Percentiles rank a stretch among this genome's conserved stretches.
phyloP scores from a whole-genome alignment of 371 early-diverging fungal species.

The Chytridium lagenaria region DNA sequence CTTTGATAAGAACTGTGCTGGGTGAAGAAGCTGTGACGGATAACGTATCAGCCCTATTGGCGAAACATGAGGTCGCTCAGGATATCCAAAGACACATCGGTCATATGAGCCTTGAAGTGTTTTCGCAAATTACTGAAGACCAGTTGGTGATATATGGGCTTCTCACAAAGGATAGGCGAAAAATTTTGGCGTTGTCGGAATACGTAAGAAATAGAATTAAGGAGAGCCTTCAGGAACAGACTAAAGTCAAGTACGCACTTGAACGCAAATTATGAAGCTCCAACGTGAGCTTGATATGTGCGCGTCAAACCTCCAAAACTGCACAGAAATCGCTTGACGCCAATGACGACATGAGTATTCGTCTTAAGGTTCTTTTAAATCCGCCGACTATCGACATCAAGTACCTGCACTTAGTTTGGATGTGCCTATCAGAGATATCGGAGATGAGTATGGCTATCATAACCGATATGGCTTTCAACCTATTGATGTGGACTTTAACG shows the following conservation, averaged over 20 bases:
- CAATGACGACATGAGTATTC: conserved; percentile 53
- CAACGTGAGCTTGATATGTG: conserved; percentile 47
- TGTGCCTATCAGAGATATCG: background rate
- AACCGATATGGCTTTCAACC: conserved; percentile 39
- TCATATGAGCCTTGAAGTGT: conserved; percentile 45
- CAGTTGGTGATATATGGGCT: conserved; percentile 35
- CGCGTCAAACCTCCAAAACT: conserved; percentile 24
- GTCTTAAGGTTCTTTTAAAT: conserved; percentile 43
- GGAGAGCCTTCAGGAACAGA: conserved; percentile 54
- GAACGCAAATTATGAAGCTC: conserved; percentile 53
- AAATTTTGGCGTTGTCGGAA: conserved; percentile 54
- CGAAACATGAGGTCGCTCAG: conserved; percentile 53
- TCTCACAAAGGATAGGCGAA: conserved; percentile 50
- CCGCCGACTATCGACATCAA: conserved; percentile 50
- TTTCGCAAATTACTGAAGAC: conserved; percentile 52
- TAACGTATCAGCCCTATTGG: conserved; percentile 41
- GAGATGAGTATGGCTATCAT: background rate
- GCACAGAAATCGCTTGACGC: conserved; percentile 45
- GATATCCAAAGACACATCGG: conserved; percentile 44
- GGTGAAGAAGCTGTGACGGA: conserved; percentile 43
- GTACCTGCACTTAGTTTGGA: conserved; percentile 37
- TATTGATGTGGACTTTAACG: conserved; percentile 36
- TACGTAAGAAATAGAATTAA: conserved; percentile 56
- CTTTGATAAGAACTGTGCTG: conserved; percentile 46
- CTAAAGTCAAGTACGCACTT: conserved; percentile 53